Percentiles rank a stretch among this genome's conserved stretches.
These are phyloP conservation scores for Daldinia bambusicola DNA, from an alignment of 495 filamentous ascomycete species.

Conservation along the genomic window DNA sequence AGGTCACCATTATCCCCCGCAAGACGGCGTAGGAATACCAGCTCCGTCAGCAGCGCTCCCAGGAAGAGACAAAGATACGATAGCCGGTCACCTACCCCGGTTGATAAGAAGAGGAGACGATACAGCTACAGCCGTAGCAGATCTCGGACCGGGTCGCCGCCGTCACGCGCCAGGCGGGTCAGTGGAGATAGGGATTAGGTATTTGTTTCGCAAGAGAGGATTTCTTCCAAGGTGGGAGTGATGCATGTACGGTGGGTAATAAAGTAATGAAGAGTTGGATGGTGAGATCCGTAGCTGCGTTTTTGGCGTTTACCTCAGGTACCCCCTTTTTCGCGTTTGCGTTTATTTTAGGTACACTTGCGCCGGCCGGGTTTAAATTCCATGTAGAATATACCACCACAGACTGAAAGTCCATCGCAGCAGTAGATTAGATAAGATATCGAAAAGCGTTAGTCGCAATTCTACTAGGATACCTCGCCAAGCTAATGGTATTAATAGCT, in stretches of 20 bases:
- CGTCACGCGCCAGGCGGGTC: conserved; percentile 35
- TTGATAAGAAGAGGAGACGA: conserved; percentile 43
- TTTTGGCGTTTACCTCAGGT: background rate
- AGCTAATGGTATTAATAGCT: background rate
- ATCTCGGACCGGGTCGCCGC: conserved; percentile 29
- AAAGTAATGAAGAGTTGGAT: conserved; percentile 4
- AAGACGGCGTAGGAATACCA: conserved; percentile 29
- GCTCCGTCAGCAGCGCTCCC: conserved; percentile 39
- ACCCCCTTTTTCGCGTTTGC: background rate
- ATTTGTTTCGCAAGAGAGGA: background rate
- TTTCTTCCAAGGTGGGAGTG: background rate
- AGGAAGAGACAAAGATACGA: conserved; percentile 35
- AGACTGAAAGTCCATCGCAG: conserved; percentile 6
- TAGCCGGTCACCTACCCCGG: conserved; percentile 32
- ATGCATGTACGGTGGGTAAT: background rate
- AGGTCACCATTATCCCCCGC: conserved; percentile 31
- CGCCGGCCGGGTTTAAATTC: background rate
- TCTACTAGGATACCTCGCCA: background rate
- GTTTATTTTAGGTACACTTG: background rate
- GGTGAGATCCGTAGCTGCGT: background rate
- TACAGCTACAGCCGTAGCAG: conserved; percentile 43
- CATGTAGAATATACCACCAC: conserved; percentile 6
- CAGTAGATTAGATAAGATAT: conserved; percentile 11
- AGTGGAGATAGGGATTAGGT: conserved; percentile 23
- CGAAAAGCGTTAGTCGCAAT: background rate